Evolutionary conservation across 257 asterid genomes (phyloP).

Genomic region (Cordia subcordata): DNA sequence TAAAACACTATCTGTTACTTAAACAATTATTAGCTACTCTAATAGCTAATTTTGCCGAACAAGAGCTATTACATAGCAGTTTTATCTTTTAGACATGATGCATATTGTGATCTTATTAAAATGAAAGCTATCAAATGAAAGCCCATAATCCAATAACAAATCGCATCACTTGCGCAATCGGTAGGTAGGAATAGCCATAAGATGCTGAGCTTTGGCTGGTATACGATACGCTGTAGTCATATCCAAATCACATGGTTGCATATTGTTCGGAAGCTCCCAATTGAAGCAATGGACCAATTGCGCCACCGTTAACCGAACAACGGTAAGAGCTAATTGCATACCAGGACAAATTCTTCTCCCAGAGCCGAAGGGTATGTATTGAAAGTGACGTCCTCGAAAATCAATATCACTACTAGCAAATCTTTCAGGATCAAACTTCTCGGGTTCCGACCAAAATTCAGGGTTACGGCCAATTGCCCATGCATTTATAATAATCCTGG

Average conservation of each 20-base stretch:
- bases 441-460: not conserved
- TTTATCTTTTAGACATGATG: no score
- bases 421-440: constrained; percentile 1
- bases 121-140: no score
- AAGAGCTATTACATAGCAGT: no score
- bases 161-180: no score
- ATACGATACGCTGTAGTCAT: no score
- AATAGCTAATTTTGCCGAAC: no score
- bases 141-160: no score
- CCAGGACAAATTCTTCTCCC: not conserved
- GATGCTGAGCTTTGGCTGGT: no score
- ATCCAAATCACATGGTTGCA: not conserved
- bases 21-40: no score
- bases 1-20: no score
- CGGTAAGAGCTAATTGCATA: not conserved
- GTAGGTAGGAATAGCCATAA: no score
- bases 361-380: not conserved
- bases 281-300: not conserved
- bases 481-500: not conserved
- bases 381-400: not conserved
- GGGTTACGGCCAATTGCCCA: not conserved
- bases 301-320: not conserved
- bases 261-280: not conserved
- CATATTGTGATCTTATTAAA: no score
- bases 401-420: not conserved